A percentile compares a stretch with the other conserved stretches of the same genome.
Evolutionary conservation across 2,329 filamentous ascomycete genomes (phyloP).

Genomic region (Trichoderma sp.): DNA sequence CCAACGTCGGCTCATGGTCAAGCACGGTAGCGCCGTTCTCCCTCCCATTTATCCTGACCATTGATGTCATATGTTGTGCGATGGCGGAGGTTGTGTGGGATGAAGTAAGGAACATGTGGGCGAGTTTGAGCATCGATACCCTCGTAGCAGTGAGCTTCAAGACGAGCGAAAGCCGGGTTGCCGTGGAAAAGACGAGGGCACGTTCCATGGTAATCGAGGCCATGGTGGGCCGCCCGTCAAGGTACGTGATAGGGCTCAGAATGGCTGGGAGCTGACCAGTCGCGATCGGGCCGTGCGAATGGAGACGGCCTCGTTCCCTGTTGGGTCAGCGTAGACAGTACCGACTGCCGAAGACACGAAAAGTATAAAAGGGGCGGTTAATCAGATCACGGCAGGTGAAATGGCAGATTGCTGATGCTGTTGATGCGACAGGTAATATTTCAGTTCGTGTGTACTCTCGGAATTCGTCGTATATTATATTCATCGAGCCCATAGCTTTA

Average conservation of each 20-base stretch:
- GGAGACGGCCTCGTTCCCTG: background rate
- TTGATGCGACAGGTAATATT: too few species aligned
- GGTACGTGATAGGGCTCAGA: background rate
- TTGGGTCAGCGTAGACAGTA: too few species aligned
- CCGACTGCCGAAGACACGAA: too few species aligned
- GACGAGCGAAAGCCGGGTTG: background rate
- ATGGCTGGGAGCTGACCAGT: background rate
- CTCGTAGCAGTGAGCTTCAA: background rate
- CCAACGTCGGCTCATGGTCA: too few species aligned
- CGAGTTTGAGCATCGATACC: background rate
- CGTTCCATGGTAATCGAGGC: background rate
- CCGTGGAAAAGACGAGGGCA: background rate
- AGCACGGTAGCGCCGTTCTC: too few species aligned
- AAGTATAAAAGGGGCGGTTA: too few species aligned
- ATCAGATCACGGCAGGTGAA: too few species aligned
- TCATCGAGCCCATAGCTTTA: background rate
- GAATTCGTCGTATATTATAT: background rate
- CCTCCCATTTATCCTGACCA: too few species aligned
- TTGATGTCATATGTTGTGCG: background rate
- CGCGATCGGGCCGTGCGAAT: background rate
- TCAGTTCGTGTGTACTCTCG: too few species aligned
- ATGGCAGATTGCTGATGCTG: too few species aligned
- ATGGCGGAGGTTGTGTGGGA: background rate
- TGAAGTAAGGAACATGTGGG: background rate
- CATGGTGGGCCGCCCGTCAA: background rate